phyloP scores from a whole-genome alignment of 2,329 filamentous ascomycete genomes.

The Botrytis sinoallii region DNA sequence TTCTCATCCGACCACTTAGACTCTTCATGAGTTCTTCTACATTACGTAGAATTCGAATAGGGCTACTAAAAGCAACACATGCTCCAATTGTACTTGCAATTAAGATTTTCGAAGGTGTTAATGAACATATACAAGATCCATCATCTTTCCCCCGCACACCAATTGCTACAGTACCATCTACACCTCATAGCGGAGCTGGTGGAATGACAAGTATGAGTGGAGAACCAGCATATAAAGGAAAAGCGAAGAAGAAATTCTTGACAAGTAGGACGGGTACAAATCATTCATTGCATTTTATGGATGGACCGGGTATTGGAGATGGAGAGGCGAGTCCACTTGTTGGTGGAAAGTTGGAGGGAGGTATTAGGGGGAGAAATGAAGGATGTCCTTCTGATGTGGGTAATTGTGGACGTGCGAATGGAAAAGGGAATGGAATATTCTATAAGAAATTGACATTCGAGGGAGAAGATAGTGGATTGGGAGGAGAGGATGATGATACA shows the following conservation, averaged over 20 bases:
- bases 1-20: conserved; percentile 69
- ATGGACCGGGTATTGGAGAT: conserved; percentile 18
- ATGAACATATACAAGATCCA: conserved; percentile 28
- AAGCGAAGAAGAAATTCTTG: conserved; percentile 21
- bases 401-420: conserved; percentile 19
- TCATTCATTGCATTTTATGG: conserved; percentile 25
- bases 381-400: background rate
- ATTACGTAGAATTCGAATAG: conserved; percentile 60
- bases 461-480: conserved; percentile 17
- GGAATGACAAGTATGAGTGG: background rate
- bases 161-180: conserved; percentile 12
- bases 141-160: conserved; percentile 23
- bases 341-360: background rate
- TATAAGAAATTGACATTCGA: conserved; percentile 21
- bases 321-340: conserved; percentile 20
- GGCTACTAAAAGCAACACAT: conserved; percentile 61
- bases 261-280: conserved; percentile 25
- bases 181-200: conserved; percentile 9
- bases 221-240: conserved; percentile 11
- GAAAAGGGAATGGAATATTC: conserved; percentile 23
- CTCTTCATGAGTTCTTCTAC: conserved; percentile 63
- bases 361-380: background rate
- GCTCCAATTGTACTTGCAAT: conserved; percentile 69
- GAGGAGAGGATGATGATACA: background rate
- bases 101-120: conserved; percentile 48